Evolutionary conservation across 352 stramenopile species (phyloP), one percentile per base, ranked within the genome.

Genomic region (Phytophthora pluvialis): DNA sequence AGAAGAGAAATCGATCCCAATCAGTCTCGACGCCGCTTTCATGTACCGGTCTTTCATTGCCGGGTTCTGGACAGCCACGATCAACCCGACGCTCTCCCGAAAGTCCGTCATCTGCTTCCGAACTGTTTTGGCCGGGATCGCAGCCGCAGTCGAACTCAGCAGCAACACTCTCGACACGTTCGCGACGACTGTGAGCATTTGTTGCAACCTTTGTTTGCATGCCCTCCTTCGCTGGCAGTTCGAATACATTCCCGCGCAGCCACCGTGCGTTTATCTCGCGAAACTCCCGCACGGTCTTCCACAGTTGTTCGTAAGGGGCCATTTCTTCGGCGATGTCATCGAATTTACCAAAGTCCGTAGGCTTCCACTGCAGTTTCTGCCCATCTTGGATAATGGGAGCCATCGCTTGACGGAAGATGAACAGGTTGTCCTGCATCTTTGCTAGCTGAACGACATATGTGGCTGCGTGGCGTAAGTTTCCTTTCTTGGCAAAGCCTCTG

Each of bases 31-130:
- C 3, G 93, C 73, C 10, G 85, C 79, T 13, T 83, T 85, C 38
- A 84, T 65, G 28, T 94, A 83, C 1, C 86, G 70, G 2, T 88
- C 75, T 40, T 92, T 80, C 52, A 94, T 83, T 1, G 71, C 75
- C 29, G 77, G 79, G 43, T 94, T 87, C 33, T 86, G 48, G 46
- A 94, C 86, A 1, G 85, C 81, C 1, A 77, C 72, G 4, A 92
- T 86, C 4, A 94, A 61, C 0, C 80, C 73, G 8, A 85, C 68
- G 12, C 86, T 86, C 43, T 91, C 84, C 3, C 79, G 70, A 36
- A 94, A 94, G 42, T 94, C 86, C 0, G 64, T 74, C 67, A 94
- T 88, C 53, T 93, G 86, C 57, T 94, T 94, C 43, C 88, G 86
- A 18, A 93, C 63, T 42, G 88, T 71, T 44, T 94, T 83, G 0